A percentile compares a stretch with the other conserved stretches of the same genome.
phyloP scores from a whole-genome alignment of 108 stramenopile genomes.

The Pseudonitzschia pungens region DNA sequence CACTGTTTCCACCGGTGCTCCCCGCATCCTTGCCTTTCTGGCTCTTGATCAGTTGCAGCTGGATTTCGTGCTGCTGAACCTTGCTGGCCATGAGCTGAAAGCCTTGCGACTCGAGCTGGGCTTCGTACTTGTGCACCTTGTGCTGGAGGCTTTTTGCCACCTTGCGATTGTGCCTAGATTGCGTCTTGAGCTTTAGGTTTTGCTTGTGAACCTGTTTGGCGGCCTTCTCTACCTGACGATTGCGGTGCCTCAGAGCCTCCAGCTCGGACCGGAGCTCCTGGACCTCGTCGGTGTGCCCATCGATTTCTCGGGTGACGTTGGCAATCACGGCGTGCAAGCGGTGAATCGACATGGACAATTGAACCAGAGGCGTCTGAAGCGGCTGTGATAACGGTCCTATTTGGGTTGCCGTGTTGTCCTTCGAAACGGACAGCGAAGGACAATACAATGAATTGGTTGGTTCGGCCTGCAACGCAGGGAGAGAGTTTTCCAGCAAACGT shows the following conservation, averaged over 20 bases:
- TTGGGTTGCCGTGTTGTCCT: neutral
- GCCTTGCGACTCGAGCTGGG: constrained; percentile 12
- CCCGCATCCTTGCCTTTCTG: neutral
- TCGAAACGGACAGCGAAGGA: neutral
- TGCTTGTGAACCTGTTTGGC: constrained; percentile 29
- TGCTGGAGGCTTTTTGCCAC: constrained; percentile 2
- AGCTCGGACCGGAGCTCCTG: constrained; percentile 18
- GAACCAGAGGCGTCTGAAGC: constrained; percentile 14
- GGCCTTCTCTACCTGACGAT: constrained; percentile 25
- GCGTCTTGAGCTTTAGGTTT: constrained; percentile 38
- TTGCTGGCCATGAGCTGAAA: constrained; percentile 21
- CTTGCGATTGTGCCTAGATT: constrained; percentile 15
- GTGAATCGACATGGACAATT: constrained; percentile 34
- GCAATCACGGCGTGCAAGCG: constrained; percentile 37
- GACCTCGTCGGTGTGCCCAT: constrained; percentile 29
- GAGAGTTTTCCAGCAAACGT: constrained; percentile 17
- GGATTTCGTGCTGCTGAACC: constrained; percentile 3
- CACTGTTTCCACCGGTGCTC: neutral
- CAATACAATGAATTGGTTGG: neutral
- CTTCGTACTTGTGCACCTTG: constrained; percentile 11
- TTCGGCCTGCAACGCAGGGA: constrained; percentile 1
- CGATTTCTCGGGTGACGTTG: constrained; percentile 34
- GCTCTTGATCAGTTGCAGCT: constrained; percentile 4
- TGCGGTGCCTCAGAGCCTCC: constrained; percentile 11
- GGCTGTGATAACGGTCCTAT: neutral